Percentiles rank a stretch among this genome's conserved stretches.
Conservation (phyloP, 208 protist species). For the Trypanosoma congolense region DNA sequence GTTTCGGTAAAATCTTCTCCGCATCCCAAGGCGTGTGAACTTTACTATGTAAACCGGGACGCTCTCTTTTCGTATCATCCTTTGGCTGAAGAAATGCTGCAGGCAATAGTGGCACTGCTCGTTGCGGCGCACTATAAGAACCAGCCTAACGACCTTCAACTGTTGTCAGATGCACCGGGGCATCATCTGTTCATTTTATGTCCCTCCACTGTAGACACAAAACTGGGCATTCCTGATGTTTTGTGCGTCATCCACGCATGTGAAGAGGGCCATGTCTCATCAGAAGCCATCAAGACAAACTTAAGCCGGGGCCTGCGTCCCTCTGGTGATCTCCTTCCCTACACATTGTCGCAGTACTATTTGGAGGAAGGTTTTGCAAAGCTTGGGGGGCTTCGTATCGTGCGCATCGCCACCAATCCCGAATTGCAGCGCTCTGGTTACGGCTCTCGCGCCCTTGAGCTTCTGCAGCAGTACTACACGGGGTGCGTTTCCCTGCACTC, state of each 20-base stretch:
- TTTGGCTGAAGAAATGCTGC: conserved; percentile 89
- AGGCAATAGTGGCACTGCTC: conserved; percentile 95
- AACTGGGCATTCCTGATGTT: conserved; percentile 91
- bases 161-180: conserved; percentile 98
- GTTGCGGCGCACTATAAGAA: conserved; percentile 99
- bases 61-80: conserved; percentile 99
- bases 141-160: conserved; percentile 99
- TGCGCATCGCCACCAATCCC: conserved; percentile 98
- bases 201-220: conserved; percentile 41
- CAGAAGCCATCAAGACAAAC: conserved; percentile 77
- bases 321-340: conserved; percentile 99
- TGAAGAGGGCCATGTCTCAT: conserved; percentile 95
- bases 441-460: conserved; percentile 90
- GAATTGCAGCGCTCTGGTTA: conserved; percentile 96
- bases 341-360: conserved; percentile 97
- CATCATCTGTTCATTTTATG: conserved; percentile 99
- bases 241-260: conserved; percentile 97
- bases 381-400: conserved; percentile 95
- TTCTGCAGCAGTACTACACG: conserved; percentile 94
- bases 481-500: conserved; percentile 72
- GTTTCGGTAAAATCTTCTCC: conserved; percentile 58
- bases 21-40: conserved; percentile 94
- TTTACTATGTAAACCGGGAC: conserved; percentile 98
- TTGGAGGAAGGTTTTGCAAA: conserved; percentile 93
- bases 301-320: conserved; percentile 88